Evolutionary conservation across 176 grass and related monocot species (phyloP), one percentile per base, ranked within the genome.

Genomic region (Zoysia pacifica): DNA sequence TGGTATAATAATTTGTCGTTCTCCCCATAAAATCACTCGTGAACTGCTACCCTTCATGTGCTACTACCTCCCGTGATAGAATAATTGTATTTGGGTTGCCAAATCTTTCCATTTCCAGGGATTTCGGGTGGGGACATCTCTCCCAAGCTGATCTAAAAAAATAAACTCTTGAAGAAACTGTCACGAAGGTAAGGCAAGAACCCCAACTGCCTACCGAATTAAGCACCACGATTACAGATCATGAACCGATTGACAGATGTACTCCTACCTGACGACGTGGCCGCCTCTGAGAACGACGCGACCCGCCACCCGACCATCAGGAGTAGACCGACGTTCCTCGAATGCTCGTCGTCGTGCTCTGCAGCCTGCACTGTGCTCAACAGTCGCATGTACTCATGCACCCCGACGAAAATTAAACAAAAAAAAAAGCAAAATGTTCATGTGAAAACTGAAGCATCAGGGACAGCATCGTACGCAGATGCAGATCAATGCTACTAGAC

Each of bases 231-330:
- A 36, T 28, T 62, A 20, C 20, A 36, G 59, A 62, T 39, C 75
- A 64, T 13, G 18, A 69, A 13, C 56, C 11, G 51, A 49, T 48
- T 3, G 74, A 8, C 37, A 53, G 28, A 28, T 28, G 0, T 28
- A 28, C 28, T 28, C 28, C 28, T 28, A 16, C 20, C 38, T 16
- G 7, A 41, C 61, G 36, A 43, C 20, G 37, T 35, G 37, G 43
- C 39, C 56, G 38, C 65, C 61, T 45, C 37, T 20, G 55, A 38
- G 51, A 40, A 73, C 16, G 76, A 80, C 61, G 61, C 38, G 83
- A 80, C 76, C 51, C 41, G 69, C 80, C 75, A 68, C 61, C 86
- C 19, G 86, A 77, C 42, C 49, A 54, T 28, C 28, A 87, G 79
- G 16, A 75, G 42, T 5, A 45, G 16, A 36, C 28, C 28, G 28